phyloP scores from a whole-genome alignment of 2,329 filamentous ascomycete species.

The Fusarium camptoceras region DNA sequence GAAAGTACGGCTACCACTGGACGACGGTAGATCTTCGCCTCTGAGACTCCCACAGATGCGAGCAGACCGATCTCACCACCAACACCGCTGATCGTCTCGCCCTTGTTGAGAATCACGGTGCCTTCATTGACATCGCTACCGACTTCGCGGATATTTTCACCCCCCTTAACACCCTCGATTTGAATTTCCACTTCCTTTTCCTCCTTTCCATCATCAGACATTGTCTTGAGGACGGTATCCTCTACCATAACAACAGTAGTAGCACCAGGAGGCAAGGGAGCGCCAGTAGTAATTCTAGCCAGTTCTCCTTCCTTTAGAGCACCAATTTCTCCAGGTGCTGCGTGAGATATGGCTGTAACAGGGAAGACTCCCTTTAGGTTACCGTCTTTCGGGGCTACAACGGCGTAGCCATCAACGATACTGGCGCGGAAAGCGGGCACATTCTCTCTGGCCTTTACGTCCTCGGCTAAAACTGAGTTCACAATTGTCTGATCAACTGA shows the following conservation, averaged over 20 bases:
- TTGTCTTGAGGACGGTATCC: conserved; percentile 81
- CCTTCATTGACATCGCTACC: conserved; percentile 85
- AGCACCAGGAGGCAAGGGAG: conserved; percentile 87
- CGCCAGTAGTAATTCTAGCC: conserved; percentile 93
- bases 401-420: conserved; percentile 96
- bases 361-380: conserved; percentile 84
- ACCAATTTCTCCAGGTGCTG: conserved; percentile 75
- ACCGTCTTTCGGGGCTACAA: conserved; percentile 73
- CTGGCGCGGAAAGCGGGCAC: conserved; percentile 96
- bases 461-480: conserved; percentile 83
- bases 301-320: conserved; percentile 79
- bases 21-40: conserved; percentile 78
- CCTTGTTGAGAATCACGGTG: conserved; percentile 76
- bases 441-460: conserved; percentile 81
- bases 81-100: conserved; percentile 84
- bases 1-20: conserved; percentile 89
- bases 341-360: conserved; percentile 88
- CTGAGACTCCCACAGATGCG: conserved; percentile 81
- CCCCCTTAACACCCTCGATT: conserved; percentile 76
- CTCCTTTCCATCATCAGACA: conserved; percentile 83
- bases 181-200: conserved; percentile 91
- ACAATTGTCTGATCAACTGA: conserved; percentile 75
- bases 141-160: conserved; percentile 91
- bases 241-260: conserved; percentile 94
- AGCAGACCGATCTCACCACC: conserved; percentile 93